These are phyloP conservation scores for Prillingera fragicola DNA, from an alignment of 1,284 basidiomycete genomes.

Conservation along the genomic window DNA sequence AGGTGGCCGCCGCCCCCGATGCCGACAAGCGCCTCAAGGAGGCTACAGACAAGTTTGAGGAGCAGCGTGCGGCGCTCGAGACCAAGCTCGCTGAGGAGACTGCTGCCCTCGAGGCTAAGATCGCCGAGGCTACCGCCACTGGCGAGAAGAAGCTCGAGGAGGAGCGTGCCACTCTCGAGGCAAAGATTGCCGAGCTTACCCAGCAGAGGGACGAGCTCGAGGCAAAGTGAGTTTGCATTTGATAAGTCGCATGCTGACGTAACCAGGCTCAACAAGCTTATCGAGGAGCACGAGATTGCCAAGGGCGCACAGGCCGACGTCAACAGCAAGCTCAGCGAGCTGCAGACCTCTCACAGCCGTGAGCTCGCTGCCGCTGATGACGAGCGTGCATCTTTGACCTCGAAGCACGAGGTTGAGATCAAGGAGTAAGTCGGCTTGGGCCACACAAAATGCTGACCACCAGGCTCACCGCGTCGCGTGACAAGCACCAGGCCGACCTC, in stretches of 20 bases:
- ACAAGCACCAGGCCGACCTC: constrained; percentile 17
- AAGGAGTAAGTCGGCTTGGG: constrained; percentile 8
- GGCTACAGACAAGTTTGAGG: constrained; percentile 16
- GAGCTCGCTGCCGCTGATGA: constrained; percentile 6
- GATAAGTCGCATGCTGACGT: background rate
- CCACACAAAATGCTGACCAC: background rate
- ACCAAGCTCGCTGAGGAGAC: constrained; percentile 13
- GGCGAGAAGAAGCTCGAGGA: constrained; percentile 12
- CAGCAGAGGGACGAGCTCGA: constrained; percentile 25
- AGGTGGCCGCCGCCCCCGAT: constrained; percentile 10
- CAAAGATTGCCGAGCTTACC: constrained; percentile 17
- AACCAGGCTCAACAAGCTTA: constrained; percentile 7
- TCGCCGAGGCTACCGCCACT: constrained; percentile 7
- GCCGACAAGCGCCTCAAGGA: constrained; percentile 13
- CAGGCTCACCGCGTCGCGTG: constrained; percentile 15
- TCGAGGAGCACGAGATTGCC: constrained; percentile 7
- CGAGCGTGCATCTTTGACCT: constrained; percentile 1
- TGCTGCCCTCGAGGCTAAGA: constrained; percentile 4
- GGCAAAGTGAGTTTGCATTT: constrained; percentile 21
- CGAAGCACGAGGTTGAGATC: constrained; percentile 13
- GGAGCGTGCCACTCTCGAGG: constrained; percentile 21
- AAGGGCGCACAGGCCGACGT: constrained; percentile 5
- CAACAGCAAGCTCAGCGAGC: constrained; percentile 13
- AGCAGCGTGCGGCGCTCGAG: constrained; percentile 22
- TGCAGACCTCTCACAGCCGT: constrained; percentile 8